Base-by-base conservation (phyloP, 352 stramenopile species). In the Globisporangium radiosum region DNA sequence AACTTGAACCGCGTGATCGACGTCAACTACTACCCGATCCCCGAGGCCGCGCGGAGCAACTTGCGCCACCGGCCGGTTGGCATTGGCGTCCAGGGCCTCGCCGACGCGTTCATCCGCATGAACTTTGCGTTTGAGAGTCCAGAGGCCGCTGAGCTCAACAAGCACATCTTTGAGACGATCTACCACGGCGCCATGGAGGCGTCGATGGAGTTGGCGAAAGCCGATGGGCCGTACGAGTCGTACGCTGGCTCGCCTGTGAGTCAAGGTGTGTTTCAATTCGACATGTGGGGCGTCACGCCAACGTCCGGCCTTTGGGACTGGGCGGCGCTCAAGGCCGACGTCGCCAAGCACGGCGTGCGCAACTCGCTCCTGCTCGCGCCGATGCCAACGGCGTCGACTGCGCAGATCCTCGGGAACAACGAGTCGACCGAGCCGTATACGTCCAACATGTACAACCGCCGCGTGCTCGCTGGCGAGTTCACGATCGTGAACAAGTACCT, bases 1-100 rank as follows among this genome's bases (percentile, higher is more conserved):
- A 99, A 99, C 78, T 76, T 99, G 33, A 99, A 99, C 75, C 90
- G 96, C 66, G 96, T 99, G 48, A 99, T 99, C 68, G 97, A 99
- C 70, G 76, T 98, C 55, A 99, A 99, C 87, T 99, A 98, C 73
- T 99, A 99, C 78, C 97, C 97, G 7, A 96, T 98, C 48, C 66
- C 56, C 7, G 85, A 94, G 63, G 85, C 85, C 4, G 96, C 66
- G 56, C 78, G 77, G 50, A 98, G 85, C 69, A 99, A 99, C 86
- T 96, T 98, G 85, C 90, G 96, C 58, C 97, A 99, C 73, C 92
- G 97, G 40, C 97, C 97, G 14, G 92, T 99, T 62, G 97, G 97
- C 54, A 98, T 99, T 66, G 97, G 97, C 70, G 97, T 99, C 5
- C 97, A 98, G 70, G 97, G 97, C 40, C 84, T 99, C 19, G 97